These are phyloP conservation scores for Micromonas pusilla DNA, from an alignment of 139 green algal species.

Conservation along the genomic window DNA sequence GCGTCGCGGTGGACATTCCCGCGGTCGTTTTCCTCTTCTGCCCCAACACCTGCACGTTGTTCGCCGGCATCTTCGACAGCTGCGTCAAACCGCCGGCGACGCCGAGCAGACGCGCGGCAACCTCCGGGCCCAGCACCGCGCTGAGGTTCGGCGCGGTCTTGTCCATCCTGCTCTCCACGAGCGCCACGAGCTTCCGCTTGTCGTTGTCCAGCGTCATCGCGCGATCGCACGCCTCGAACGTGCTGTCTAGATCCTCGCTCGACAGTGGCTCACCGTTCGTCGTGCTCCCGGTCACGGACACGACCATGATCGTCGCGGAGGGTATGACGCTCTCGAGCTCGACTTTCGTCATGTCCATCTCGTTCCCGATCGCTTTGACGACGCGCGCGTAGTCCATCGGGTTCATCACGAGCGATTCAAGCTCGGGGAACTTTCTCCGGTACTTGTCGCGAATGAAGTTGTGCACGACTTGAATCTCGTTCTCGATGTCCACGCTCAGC, in stretches of 20 bases:
- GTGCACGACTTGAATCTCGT: conserved; percentile 81
- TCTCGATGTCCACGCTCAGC: conserved; percentile 92
- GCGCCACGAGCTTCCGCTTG: conserved; percentile 73
- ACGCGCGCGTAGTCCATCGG: conserved; percentile 64
- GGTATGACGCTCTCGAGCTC: conserved; percentile 70
- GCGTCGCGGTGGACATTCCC: conserved; percentile 58
- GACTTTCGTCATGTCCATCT: conserved; percentile 67
- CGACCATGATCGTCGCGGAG: conserved; percentile 91
- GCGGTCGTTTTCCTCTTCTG: conserved; percentile 74
- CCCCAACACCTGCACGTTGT: conserved; percentile 91
- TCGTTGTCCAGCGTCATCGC: conserved; percentile 79
- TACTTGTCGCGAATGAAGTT: conserved; percentile 57
- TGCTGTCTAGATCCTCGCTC: conserved; percentile 46
- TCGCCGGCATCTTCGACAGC: conserved; percentile 85
- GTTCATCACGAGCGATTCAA: conserved; percentile 78
- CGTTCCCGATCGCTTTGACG: conserved; percentile 74
- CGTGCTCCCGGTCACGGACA: conserved; percentile 90
- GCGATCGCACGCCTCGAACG: conserved; percentile 62
- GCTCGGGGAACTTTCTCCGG: conserved; percentile 85
- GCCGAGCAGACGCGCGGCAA: conserved; percentile 87
- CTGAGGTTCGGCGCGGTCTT: conserved; percentile 91
- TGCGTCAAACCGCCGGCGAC: conserved; percentile 74
- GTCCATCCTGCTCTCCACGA: conserved; percentile 83
- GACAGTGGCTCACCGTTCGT: conserved; percentile 69
- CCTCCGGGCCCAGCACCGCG: conserved; percentile 70